These are phyloP conservation scores for Ilyonectria robusta DNA, from an alignment of 2,329 filamentous ascomycete genomes.

Conservation along the genomic window DNA sequence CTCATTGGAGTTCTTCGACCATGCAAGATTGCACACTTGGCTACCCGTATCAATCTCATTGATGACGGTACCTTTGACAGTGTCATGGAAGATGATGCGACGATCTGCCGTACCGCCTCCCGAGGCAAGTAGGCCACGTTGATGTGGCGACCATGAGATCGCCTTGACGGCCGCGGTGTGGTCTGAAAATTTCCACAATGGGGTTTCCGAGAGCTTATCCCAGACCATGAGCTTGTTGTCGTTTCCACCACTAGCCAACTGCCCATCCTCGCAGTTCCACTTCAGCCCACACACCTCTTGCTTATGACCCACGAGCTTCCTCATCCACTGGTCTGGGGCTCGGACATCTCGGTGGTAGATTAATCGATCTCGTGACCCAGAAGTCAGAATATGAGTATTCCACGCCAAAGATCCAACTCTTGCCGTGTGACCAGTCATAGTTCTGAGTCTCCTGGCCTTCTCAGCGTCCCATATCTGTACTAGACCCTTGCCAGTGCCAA, in stretches of 20 bases:
- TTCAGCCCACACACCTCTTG: constrained; percentile 97
- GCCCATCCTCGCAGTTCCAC: constrained; percentile 97
- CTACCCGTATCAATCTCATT: constrained; percentile 97
- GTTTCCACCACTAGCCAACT: constrained; percentile 95
- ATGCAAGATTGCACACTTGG: constrained; percentile 98
- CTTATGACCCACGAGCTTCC: constrained; percentile 92
- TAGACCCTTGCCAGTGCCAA: constrained; percentile 93
- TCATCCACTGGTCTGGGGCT: constrained; percentile 89
- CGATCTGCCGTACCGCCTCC: constrained; percentile 96
- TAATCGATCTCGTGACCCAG: constrained; percentile 90
- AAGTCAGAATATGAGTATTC: constrained; percentile 98
- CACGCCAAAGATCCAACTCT: constrained; percentile 95
- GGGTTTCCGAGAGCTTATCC: constrained; percentile 95
- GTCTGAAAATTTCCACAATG: constrained; percentile 93
- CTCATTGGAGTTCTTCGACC: constrained; percentile 98
- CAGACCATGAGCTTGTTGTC: constrained; percentile 99
- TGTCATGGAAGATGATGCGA: constrained; percentile 98
- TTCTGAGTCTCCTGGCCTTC: constrained; percentile 85
- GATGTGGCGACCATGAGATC: constrained; percentile 97
- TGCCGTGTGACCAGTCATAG: constrained; percentile 96
- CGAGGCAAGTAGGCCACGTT: constrained; percentile 92
- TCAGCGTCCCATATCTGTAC: constrained; percentile 99
- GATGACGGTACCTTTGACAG: constrained; percentile 82
- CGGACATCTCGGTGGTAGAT: constrained; percentile 98
- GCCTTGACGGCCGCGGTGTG: constrained; percentile 98